Conservation (phyloP, 2,329 filamentous ascomycete species). For the Aspergillus pseudoterreus region DNA sequence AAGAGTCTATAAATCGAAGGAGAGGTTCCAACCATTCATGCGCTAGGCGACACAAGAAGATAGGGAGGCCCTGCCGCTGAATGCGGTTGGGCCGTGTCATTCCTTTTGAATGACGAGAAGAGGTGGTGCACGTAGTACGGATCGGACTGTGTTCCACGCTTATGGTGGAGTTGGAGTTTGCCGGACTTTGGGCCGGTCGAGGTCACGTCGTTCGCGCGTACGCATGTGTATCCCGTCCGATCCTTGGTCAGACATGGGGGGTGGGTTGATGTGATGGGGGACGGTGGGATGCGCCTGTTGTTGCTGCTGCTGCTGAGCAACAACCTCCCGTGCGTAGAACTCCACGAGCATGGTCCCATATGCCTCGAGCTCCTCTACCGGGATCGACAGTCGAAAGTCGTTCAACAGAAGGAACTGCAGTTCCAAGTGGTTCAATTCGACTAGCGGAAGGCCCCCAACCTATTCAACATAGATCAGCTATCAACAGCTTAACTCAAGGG, state of each 20-base stretch:
- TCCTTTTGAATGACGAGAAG: not conserved
- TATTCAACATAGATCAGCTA: conserved; percentile 36
- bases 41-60: no score
- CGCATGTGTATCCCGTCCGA: conserved; percentile 35
- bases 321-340: conserved; percentile 90
- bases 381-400: conserved; percentile 89
- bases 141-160: not conserved
- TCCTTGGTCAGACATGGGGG: conserved; percentile 13
- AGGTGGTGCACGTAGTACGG: not conserved
- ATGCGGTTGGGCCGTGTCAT: not conserved
- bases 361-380: conserved; percentile 91
- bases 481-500: not conserved
- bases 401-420: conserved; percentile 93
- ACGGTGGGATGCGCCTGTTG: not conserved
- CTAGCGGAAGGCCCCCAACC: conserved; percentile 89
- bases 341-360: conserved; percentile 99
- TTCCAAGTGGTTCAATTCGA: conserved; percentile 93
- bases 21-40: not conserved
- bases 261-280: conserved; percentile 16
- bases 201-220: conserved; percentile 21
- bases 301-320: conserved; percentile 53
- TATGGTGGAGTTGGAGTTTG: conserved; percentile 36
- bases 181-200: conserved; percentile 19
- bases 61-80: no score
- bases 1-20: conserved; percentile 11